Evolutionary conservation across 257 asterid species (phyloP).

Genomic region (Jacaranda copaia): DNA sequence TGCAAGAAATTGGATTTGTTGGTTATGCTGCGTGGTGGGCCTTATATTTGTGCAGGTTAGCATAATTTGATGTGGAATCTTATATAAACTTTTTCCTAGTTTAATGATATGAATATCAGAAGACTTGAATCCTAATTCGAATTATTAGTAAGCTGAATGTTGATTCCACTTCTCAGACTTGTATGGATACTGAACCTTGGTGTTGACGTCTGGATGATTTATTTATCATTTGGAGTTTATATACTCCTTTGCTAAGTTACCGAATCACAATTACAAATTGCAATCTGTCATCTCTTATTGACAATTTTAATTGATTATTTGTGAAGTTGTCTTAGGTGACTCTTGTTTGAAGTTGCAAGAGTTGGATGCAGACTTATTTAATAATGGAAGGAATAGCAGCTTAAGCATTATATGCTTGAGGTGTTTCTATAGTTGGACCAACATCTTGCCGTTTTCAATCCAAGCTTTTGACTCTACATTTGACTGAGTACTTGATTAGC

Average conservation of each 20-base stretch:
- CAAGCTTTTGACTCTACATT: background rate
- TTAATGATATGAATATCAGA: slow-evolving; percentile 8
- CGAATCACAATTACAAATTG: background rate
- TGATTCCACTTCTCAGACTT: background rate
- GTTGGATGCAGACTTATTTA: background rate
- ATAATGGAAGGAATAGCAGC: background rate
- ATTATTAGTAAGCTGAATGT: slow-evolving; percentile 17
- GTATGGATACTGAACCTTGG: too few species aligned
- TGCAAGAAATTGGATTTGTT: slow-evolving; percentile 82
- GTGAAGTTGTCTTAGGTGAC: too few species aligned
- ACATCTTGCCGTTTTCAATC: background rate
- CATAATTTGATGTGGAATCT: slow-evolving; percentile 9
- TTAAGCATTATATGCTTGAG: background rate
- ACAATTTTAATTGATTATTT: background rate
- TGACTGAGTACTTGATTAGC: background rate
- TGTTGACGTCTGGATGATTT: background rate
- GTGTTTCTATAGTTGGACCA: background rate
- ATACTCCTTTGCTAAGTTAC: background rate
- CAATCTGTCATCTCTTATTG: background rate
- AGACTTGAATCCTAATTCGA: background rate
- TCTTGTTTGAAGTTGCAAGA: too few species aligned
- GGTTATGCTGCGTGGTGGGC: slow-evolving; percentile 97
- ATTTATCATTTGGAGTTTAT: background rate
- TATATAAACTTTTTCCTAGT: slow-evolving; percentile 12
- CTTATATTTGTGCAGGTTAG: slow-evolving; percentile 98